Evolutionary conservation across 192 early-diverging fungal genomes (phyloP).

Genomic region (Coemansia sp.): DNA sequence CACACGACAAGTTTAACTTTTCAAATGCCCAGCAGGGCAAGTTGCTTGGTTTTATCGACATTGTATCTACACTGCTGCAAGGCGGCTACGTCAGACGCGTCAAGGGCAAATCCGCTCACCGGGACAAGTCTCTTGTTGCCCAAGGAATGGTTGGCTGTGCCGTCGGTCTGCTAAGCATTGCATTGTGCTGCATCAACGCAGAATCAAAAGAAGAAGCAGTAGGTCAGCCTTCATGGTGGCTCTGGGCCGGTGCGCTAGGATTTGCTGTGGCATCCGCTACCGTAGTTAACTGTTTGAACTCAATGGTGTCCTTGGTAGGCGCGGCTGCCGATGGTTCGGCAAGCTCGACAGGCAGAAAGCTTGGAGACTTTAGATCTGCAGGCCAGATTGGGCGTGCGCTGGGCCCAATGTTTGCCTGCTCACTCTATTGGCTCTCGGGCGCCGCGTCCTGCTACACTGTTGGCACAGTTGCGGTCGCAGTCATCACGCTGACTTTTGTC

Average conservation of each 20-base stretch:
- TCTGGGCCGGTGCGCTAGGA: conserved; percentile 77
- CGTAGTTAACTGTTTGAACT: conserved; percentile 88
- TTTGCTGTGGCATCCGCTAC: conserved; percentile 92
- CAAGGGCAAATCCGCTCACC: conserved; percentile 53
- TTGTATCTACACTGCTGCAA: conserved; percentile 84
- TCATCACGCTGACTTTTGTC: conserved; percentile 36
- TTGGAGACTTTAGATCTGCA: conserved; percentile 82
- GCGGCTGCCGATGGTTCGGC: neutral
- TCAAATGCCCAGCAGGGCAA: conserved; percentile 84
- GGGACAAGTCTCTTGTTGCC: conserved; percentile 58
- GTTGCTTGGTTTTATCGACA: conserved; percentile 83
- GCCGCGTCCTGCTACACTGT: conserved; percentile 59
- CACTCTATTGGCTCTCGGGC: conserved; percentile 80
- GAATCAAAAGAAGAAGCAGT: conserved; percentile 10
- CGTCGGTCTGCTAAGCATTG: conserved; percentile 62
- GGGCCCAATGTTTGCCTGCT: conserved; percentile 86
- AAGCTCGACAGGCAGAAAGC: conserved; percentile 60
- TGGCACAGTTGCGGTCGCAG: conserved; percentile 56
- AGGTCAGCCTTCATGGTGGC: conserved; percentile 15
- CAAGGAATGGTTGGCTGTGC: conserved; percentile 76
- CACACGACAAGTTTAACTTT: conserved; percentile 87
- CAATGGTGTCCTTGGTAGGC: conserved; percentile 49
- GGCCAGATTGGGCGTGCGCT: conserved; percentile 90
- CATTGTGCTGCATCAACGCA: conserved; percentile 42
- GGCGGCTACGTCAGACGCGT: conserved; percentile 88